Evolutionary conservation across 2,329 filamentous ascomycete species (phyloP).

Genomic region (Monosporascus cannonballus): DNA sequence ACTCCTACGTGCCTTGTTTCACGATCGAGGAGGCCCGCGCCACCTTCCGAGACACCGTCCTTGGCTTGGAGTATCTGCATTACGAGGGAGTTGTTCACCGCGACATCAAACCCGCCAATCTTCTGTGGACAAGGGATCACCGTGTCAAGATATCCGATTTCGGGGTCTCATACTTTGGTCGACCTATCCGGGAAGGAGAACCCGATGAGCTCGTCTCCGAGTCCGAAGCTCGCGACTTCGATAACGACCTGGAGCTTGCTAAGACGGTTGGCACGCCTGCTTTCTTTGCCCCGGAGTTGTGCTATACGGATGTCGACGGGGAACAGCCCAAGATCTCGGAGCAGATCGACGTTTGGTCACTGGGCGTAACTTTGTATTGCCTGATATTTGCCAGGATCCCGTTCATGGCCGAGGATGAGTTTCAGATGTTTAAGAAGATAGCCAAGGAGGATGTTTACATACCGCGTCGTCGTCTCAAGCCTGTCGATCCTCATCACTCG

Average conservation of each 20-base stretch:
- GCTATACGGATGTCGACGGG: slow-evolving; percentile 71
- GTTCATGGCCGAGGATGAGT: slow-evolving; percentile 87
- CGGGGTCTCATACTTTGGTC: slow-evolving; percentile 93
- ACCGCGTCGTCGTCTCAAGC: slow-evolving; percentile 72
- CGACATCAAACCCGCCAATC: slow-evolving; percentile 84
- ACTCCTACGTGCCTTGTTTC: slow-evolving; percentile 89
- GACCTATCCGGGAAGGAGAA: slow-evolving; percentile 77
- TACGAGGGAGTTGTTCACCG: slow-evolving; percentile 80
- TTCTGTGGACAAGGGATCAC: slow-evolving; percentile 78
- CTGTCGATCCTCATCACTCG: slow-evolving; percentile 57
- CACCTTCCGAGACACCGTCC: slow-evolving; percentile 85
- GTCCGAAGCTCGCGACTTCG: slow-evolving; percentile 78
- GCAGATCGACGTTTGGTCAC: slow-evolving; percentile 94
- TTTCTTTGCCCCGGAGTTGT: slow-evolving; percentile 95
- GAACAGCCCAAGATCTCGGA: slow-evolving; percentile 76
- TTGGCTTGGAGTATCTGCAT: slow-evolving; percentile 89
- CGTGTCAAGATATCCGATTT: slow-evolving; percentile 98
- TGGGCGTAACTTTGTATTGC: slow-evolving; percentile 93
- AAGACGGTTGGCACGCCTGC: slow-evolving; percentile 97
- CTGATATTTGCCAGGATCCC: slow-evolving; percentile 91
- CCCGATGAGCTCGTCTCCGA: slow-evolving; percentile 69
- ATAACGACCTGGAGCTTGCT: slow-evolving; percentile 91
- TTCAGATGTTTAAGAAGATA: slow-evolving; percentile 85
- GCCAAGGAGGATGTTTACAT: slow-evolving; percentile 91
- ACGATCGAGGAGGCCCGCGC: slow-evolving; percentile 76